These are phyloP conservation scores for Clarkia xantiana DNA, from an alignment of 345 rosid genomes.

Conservation along the genomic window DNA sequence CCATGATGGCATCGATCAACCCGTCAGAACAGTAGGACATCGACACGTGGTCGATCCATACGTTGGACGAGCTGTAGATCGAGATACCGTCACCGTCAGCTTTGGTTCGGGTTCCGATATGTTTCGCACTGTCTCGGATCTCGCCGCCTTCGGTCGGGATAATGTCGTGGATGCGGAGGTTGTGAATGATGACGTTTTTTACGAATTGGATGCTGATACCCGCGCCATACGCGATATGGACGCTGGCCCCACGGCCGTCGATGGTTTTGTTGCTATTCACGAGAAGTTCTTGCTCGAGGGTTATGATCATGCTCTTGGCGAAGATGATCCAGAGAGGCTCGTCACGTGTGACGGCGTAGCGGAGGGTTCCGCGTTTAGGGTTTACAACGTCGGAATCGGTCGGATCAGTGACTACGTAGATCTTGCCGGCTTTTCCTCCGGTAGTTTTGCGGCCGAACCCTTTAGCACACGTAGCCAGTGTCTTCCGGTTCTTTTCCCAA, in stretches of 20 bases:
- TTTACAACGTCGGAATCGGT: constrained; percentile 35
- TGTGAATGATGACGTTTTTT: constrained; percentile 45
- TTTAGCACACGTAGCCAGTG: constrained; percentile 3
- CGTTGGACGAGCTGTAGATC: constrained; percentile 13
- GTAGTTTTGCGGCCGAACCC: constrained; percentile 50
- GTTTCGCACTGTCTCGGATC: constrained; percentile 45
- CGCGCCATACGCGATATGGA: constrained; percentile 47
- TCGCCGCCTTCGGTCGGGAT: constrained; percentile 30
- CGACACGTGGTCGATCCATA: constrained; percentile 28
- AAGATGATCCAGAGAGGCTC: constrained; percentile 45
- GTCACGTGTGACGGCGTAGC: constrained; percentile 24
- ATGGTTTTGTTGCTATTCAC: constrained; percentile 47
- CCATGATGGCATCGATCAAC: constrained; percentile 54
- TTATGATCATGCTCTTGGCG: constrained; percentile 36
- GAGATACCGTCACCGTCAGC: constrained; percentile 29
- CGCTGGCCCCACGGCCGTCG: constrained; percentile 51
- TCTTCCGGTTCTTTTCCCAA: constrained; percentile 17
- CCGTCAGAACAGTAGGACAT: constrained; percentile 41
- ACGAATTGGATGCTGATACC: constrained; percentile 43
- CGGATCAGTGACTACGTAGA: constrained; percentile 44
- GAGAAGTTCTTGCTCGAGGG: constrained; percentile 44
- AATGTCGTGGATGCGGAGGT: constrained; percentile 43
- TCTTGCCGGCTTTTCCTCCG: constrained; percentile 46
- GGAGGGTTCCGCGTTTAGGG: constrained; percentile 45
- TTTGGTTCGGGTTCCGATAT: constrained; percentile 20